Conservation (phyloP, 2,329 filamentous ascomycete genomes). For the Cladosporium sp. region DNA sequence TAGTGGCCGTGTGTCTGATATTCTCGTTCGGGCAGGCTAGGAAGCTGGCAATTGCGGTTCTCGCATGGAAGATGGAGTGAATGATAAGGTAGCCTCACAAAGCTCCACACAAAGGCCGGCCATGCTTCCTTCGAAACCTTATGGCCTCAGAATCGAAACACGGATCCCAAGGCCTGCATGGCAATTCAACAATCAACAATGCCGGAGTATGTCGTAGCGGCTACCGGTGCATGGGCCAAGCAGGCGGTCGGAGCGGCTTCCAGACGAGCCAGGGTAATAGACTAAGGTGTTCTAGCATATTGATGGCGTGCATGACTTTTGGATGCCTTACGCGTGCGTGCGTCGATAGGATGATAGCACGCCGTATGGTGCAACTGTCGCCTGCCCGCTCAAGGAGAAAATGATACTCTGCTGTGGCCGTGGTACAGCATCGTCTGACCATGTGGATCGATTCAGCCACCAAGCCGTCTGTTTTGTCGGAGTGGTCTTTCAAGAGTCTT, state of each 20-base stretch:
- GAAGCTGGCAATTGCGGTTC: not conserved
- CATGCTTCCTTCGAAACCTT: not conserved
- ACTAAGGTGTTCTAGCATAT: not conserved
- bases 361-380: not conserved
- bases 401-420: not conserved
- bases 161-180: not conserved
- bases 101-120: no score
- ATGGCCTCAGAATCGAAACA: not conserved
- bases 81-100: not conserved
- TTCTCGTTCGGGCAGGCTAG: not conserved
- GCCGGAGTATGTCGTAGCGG: not conserved
- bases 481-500: no score
- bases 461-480: not conserved
- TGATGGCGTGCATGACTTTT: not conserved
- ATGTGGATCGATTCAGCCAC: not conserved
- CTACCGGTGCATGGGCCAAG: not conserved
- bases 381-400: not conserved
- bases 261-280: no score
- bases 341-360: not conserved
- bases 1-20: not conserved
- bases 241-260: not conserved
- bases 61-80: not conserved
- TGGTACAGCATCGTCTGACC: not conserved
- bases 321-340: not conserved
- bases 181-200: not conserved